Evolutionary conservation across 2,329 filamentous ascomycete species (phyloP), one percentile per base, ranked within the genome.

Genomic region (Metarhizium rileyi): DNA sequence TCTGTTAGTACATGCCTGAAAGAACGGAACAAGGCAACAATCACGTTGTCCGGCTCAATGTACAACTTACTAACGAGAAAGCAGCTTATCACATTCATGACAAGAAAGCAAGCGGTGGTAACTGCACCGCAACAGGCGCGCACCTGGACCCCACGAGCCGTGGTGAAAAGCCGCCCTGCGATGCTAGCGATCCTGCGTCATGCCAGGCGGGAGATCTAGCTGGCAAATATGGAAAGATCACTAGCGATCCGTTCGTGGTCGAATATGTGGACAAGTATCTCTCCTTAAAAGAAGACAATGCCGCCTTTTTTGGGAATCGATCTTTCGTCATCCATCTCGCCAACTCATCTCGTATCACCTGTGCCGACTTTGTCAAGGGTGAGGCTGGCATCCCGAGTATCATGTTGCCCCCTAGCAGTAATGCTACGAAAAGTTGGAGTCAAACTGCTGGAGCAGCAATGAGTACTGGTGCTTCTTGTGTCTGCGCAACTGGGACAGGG

Each of bases 171-270:
- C 72, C 81, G 5, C 58, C 75, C 5, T 91, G 87, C 67, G 72
- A 89, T 60, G 40, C 67, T 12, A 57, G 62, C 10, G 61, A 69
- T 9, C 82, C 82, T 9, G 66, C 76, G 53, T 81, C 78, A 10
- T 93, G 87, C 70, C 80, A 91, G 66, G 79, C 86, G 9, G 87
- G 87, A 56, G 87, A 91, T 63, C 71, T 90, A 50, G 77, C 79
- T 56, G 87, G 87, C 61, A 91, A 91, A 70, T 72, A 84, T 59
- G 85, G 85, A 53, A 73, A 73, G 53, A 77, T 87, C 59, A 71
- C 66, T 23, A 64, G 66, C 33, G 72, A 75, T 54, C 69, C 74
- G 10, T 82, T 75, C 60, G 62, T 63, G 25, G 66, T 64, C 50
- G 69, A 66, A 47, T 85, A 78, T 66, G 61, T 65, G 51, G 83